Base-by-base conservation (phyloP, 2,329 filamentous ascomycete species). In the Trichoderma lentiforme region DNA sequence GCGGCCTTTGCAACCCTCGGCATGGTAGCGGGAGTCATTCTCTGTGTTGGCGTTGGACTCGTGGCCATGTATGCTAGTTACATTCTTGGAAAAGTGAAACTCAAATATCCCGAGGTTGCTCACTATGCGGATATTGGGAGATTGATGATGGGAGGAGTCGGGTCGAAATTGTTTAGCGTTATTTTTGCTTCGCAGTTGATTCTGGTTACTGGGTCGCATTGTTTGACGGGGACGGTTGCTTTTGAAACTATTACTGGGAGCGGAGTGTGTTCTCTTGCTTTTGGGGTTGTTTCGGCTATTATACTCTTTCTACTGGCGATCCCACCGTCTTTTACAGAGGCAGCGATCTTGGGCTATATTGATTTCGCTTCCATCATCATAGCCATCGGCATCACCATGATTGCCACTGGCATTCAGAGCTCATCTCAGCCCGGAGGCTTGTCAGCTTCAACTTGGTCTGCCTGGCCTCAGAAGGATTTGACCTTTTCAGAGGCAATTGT, bases 161-260 rank as follows among this genome's bases (percentile, higher is more conserved):
- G 89, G 1, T 87, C 89, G 73, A 89, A 91, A 77, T 74, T 93
- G 34, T 82, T 92, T 60, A 90, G 89, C 26, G 80, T 83, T 73
- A 89, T 87, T 73, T 90, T 91, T 75, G 82, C 87, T 9, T 80
- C 92, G 28, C 89, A 92, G 79, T 83, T 93, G 47, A 82, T 91
- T 71, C 92, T 93, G 81, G 86, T 92, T 76, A 90, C 91, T 81
- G 89, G 87, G 36, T 91, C 90, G 18, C 92, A 94, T 80, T 84
- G 92, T 62, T 82, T 93, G 73, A 92, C 90, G 0, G 92, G 92
- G 74, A 87, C 86, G 32, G 90, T 93, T 76, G 91, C 91, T 74
- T 88, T 93, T 80, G 90, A 90, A 76, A 88, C 86, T 65, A 83
- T 93, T 62, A 90, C 89, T 6, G 80, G 87, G 4, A 86, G 91